phyloP scores from a whole-genome alignment of 164 flowering plant genomes.

The Umbilicus rupestris region DNA sequence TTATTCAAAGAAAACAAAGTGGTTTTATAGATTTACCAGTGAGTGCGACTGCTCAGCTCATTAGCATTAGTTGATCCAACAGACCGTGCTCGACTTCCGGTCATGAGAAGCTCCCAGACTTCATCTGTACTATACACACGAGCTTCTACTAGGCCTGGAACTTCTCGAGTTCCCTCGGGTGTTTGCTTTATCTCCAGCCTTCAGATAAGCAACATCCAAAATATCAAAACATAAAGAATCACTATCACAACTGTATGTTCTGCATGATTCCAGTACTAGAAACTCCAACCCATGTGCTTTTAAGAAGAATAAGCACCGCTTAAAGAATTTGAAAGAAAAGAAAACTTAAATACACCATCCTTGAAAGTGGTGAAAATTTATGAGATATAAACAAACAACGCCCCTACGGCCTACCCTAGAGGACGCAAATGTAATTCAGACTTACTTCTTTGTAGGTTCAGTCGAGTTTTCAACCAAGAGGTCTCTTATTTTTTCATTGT shows the following conservation, averaged over 20 bases:
- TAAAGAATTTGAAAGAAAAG: too few species aligned
- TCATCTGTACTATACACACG: slow-evolving; percentile 46
- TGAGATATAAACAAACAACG: neutral
- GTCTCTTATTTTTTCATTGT: slow-evolving; percentile 82
- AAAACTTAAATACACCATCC: too few species aligned
- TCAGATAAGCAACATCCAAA: slow-evolving; percentile 1
- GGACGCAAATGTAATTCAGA: neutral
- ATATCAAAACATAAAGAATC: neutral
- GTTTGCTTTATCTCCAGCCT: slow-evolving; percentile 81
- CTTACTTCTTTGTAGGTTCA: slow-evolving; percentile 63
- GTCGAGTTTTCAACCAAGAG: slow-evolving; percentile 55
- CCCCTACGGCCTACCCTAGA: too few species aligned
- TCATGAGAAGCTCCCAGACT: slow-evolving; percentile 69
- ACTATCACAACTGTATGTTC: too few species aligned
- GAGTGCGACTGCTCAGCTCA: slow-evolving; percentile 86
- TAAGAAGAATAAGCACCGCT: too few species aligned
- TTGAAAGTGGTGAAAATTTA: too few species aligned
- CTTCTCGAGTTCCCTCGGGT: slow-evolving; percentile 75
- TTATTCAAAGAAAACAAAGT: neutral
- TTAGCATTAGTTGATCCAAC: slow-evolving; percentile 92
- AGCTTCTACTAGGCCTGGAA: slow-evolving; percentile 75
- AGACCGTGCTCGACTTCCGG: slow-evolving; percentile 60
- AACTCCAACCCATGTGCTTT: too few species aligned
- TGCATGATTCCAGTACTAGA: neutral
- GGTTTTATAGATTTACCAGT: slow-evolving; percentile 43